These are phyloP conservation scores for Phycomyces blakesleeanus DNA, from an alignment of 192 early-diverging fungal genomes.

Conservation along the genomic window DNA sequence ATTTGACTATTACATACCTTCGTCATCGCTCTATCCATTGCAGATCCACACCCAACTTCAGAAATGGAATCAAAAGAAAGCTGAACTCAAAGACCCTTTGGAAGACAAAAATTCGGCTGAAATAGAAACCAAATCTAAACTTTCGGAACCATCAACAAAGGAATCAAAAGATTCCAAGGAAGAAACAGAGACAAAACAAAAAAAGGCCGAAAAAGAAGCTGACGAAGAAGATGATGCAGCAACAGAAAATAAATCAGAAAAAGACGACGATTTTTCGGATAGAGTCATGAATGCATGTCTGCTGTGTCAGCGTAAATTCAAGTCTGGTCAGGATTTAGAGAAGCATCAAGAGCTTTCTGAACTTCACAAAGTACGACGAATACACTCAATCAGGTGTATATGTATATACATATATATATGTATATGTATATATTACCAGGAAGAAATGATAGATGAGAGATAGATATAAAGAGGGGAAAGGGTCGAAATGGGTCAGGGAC, in stretches of 20 bases:
- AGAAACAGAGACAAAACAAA: too few relatives aligned
- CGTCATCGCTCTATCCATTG: background rate
- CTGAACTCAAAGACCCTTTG: too few relatives aligned
- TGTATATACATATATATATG: background rate
- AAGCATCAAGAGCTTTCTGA: slow-evolving; percentile 56
- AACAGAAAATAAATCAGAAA: background rate
- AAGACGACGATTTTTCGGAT: slow-evolving; percentile 34
- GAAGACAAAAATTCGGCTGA: too few relatives aligned
- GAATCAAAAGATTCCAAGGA: too few relatives aligned
- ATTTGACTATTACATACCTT: background rate
- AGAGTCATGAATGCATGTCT: slow-evolving; percentile 49
- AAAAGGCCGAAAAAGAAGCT: too few relatives aligned
- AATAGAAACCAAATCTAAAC: too few relatives aligned
- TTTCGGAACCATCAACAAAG: too few relatives aligned
- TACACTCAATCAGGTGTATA: background rate
- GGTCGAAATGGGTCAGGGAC: background rate
- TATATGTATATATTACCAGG: too few relatives aligned
- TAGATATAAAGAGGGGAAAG: background rate
- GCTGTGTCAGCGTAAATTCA: slow-evolving; percentile 59
- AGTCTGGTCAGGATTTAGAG: slow-evolving; percentile 39
- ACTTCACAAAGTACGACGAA: slow-evolving; percentile 53
- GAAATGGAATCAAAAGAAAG: slow-evolving; percentile 5
- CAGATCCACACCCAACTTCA: slow-evolving; percentile 26
- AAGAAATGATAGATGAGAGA: background rate
- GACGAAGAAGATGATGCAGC: background rate